phyloP scores from a whole-genome alignment of 306 rosid genomes.

The Malus asiatica region DNA sequence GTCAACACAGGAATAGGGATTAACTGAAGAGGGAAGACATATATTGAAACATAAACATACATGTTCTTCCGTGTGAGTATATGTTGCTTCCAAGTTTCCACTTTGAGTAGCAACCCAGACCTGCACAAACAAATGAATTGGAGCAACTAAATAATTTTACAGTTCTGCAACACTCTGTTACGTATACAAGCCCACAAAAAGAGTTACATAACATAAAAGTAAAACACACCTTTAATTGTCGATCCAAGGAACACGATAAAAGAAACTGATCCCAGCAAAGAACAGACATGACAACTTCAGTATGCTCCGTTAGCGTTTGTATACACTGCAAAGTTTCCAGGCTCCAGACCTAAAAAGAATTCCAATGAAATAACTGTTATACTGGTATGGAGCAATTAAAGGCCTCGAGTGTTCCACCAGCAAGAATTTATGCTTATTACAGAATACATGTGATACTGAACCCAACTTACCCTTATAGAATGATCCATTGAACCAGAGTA shows the following conservation, averaged over 20 bases:
- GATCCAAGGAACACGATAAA: conserved; percentile 79
- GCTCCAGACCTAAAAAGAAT: conserved; percentile 76
- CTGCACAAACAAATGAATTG: conserved; percentile 33
- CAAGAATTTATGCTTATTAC: neutral
- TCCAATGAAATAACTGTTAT: conserved; percentile 1
- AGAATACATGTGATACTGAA: conserved; percentile 1
- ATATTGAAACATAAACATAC: conserved; percentile 33
- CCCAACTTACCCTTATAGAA: conserved; percentile 60
- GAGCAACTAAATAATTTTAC: neutral
- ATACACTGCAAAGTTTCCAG: conserved; percentile 86
- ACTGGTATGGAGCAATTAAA: neutral
- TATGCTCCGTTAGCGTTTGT: conserved; percentile 82
- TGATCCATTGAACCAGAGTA: conserved; percentile 97
- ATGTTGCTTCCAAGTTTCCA: conserved; percentile 92
- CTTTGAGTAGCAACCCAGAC: conserved; percentile 85
- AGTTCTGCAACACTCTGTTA: neutral
- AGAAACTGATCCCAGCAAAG: conserved; percentile 98
- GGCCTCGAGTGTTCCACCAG: neutral
- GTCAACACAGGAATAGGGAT: neutral
- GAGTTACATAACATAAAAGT: neutral
- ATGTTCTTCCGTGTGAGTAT: conserved; percentile 71
- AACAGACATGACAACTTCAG: conserved; percentile 90
- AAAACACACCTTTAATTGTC: conserved; percentile 68
- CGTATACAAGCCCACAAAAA: neutral
- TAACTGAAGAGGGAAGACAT: neutral